Evolutionary conservation across 352 stramenopile species (phyloP), one percentile per base, ranked within the genome.

Genomic region (Halophytophthora polymorphica): DNA sequence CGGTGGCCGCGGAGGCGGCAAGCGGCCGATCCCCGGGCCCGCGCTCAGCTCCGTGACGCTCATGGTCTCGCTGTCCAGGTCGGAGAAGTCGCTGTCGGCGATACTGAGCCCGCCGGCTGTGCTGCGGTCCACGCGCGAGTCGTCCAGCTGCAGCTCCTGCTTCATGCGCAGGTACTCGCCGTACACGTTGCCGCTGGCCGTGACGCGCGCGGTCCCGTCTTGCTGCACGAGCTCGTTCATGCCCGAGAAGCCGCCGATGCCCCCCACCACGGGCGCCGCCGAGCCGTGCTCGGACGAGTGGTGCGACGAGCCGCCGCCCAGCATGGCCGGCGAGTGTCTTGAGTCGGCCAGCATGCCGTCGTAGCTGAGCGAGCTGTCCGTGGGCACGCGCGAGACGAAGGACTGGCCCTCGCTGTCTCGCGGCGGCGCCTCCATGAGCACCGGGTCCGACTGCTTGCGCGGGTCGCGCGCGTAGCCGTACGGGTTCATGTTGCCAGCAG

Each of bases 91-190:
- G 6, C 50, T 69, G 28, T 79, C 72, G 23, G 66, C 73, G 50
- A 77, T 73, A 34, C 50, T 71, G 38, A 79, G 47, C 50, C 64
- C 64, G 50, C 69, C 69, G 8, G 45, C 50, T 5, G 36, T 58
- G 36, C 50, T 61, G 38, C 37, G 45, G 37, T 72, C 51, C 21
- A 52, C 69, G 37, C 71, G 25, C 25, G 25, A 54, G 3, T 68
- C 46, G 38, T 85, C 77, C 42, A 69, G 84, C 50, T 86, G 65
- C 74, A 86, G 84, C 60, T 89, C 78, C 25, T 89, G 60, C 60
- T 89, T 89, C 75, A 86, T 87, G 36, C 77, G 77, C 45, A 89
- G 47, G 46, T 89, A 89, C 66, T 89, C 78, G 25, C 68, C 71
- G 36, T 86, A 84, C 44, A 89, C 72, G 56, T 89, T 86, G 19